Evolutionary conservation across 768 basidiomycete genomes (phyloP), one percentile per base, ranked within the genome.

Genomic region (Podaxis sp.): DNA sequence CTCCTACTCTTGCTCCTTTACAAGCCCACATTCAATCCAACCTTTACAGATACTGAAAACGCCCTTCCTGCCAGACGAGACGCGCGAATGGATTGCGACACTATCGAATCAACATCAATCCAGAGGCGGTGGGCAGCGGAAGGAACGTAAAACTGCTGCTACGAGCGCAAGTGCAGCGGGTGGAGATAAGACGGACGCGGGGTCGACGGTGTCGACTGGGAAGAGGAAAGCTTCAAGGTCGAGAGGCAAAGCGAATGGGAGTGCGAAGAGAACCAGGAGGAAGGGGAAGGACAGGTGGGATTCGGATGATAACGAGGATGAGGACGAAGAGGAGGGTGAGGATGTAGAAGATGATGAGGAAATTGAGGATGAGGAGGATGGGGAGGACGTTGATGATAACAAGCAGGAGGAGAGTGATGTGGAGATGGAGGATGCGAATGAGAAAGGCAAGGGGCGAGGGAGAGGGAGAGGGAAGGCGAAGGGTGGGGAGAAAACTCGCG

Each of bases 1-100:
- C 22, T 41, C 54, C 27, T 55, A 12, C 4, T 12, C 24, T 13
- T 13, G 46, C 13, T 24, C 29, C 25, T 59, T 24, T 9, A 13
- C 27, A 7, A 22, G 11, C 38, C 22, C n/a, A 51, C 3, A 2
- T 38, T 19, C 19, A 38, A 49, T 11, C 25, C 24, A 22, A 29
- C 24, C 7, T 4, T 57, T 65, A 5, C 60, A 93, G 92, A 86
- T 90, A 58, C 55, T 85, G 56, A 86, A 86, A 69, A 88, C 83
- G 0, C 76, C 82, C 3, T 94, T 90, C 69, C 75, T 95, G 33
- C 82, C 89, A 17, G 83, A 85, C 49, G 81, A 85, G 53, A 82
- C 84, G 12, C 63, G 81, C 19, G 65, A 73, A 17, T 89, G 88
- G 87, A 71, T 94, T 5, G 77, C 74, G 40, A 85, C 86, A 55